Base-by-base conservation (phyloP, 2,329 filamentous ascomycete genomes). In the Madurella mycetomatis region DNA sequence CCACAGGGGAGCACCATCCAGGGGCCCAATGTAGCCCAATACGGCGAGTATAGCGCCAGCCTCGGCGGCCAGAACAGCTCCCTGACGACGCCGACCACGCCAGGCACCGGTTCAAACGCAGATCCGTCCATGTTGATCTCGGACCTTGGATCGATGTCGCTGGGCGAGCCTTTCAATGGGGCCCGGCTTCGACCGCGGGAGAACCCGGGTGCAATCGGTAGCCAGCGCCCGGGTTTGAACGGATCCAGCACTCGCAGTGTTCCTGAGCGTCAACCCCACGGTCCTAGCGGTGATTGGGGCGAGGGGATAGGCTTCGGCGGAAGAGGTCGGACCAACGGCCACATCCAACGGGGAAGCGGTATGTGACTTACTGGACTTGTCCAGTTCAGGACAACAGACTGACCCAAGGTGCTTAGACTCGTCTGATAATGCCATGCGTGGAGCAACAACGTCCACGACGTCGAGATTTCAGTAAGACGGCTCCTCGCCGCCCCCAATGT, bases 261-360 rank as follows among this genome's bases (percentile, higher is more conserved):
- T 9, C 81, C 82, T 2, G 83, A 86, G 61, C 75, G 83, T 55
- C 83, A 86, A 69, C 83, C 83, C n/a, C 76, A 82, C 25, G 82
- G 81, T 25, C 83, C 83, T 1, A 80, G 82, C 64, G 62, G 60
- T 9, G 69, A 71, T n/a, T 85, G 83, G 82, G 60, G 58, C n/a
- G 81, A 83, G 66, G 72, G 70, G 43, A 72, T 70, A 48, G 81
- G 81, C 1, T 86, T 85, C 62, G 73, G 70, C 39, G 70, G 72
- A 17, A 80, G 83, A 54, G 71, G 70, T 56, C 79, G 83, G 47
- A 66, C 78, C 51, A 84, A 83, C 61, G 83, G 83, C 18, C 83
- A 86, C 65, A 77, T 78, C 67, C 78, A 82, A 60, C 77, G 82
- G 56, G 78, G 81, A 53, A 86, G 83, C 67, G 83, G 81, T 82